Evolutionary conservation across 2,329 filamentous ascomycete genomes (phyloP).

Genomic region (Teratosphaeria pseudoeucalypti): DNA sequence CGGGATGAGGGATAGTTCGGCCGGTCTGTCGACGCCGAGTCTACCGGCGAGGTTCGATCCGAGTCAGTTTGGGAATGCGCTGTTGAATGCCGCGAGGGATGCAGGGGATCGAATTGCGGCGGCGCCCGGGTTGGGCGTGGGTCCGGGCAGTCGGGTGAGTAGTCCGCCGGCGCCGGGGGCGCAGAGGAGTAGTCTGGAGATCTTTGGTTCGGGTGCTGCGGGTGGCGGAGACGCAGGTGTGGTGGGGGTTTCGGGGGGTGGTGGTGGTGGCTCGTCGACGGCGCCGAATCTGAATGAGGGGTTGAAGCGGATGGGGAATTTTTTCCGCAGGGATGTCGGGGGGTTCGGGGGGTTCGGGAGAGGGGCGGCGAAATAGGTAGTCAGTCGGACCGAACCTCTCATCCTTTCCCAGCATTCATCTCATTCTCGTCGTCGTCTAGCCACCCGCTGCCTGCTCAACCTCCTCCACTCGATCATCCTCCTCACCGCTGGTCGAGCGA

Average conservation of each 20-base stretch:
- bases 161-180: constrained; percentile 13
- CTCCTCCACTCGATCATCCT: background rate
- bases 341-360: constrained; percentile 35
- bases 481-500: background rate
- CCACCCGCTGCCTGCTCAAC: background rate
- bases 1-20: constrained; percentile 23
- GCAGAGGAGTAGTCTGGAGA: background rate
- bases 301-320: constrained; percentile 89
- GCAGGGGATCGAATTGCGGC: constrained; percentile 69
- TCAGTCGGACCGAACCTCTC: background rate
- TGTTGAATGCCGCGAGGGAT: constrained; percentile 80
- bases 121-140: constrained; percentile 30
- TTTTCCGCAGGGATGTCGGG: constrained; percentile 81
- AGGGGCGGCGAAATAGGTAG: background rate
- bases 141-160: constrained; percentile 24
- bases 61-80: constrained; percentile 69
- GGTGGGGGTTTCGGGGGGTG: constrained; percentile 15
- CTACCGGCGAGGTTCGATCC: constrained; percentile 58
- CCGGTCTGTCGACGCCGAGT: constrained; percentile 23
- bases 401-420: background rate
- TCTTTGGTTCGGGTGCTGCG: constrained; percentile 8
- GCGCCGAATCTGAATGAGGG: constrained; percentile 82
- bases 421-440: background rate
- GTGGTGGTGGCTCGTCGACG: constrained; percentile 47
- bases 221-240: constrained; percentile 5